phyloP scores from a whole-genome alignment of 306 rosid genomes.

The Vigna trinervia region DNA sequence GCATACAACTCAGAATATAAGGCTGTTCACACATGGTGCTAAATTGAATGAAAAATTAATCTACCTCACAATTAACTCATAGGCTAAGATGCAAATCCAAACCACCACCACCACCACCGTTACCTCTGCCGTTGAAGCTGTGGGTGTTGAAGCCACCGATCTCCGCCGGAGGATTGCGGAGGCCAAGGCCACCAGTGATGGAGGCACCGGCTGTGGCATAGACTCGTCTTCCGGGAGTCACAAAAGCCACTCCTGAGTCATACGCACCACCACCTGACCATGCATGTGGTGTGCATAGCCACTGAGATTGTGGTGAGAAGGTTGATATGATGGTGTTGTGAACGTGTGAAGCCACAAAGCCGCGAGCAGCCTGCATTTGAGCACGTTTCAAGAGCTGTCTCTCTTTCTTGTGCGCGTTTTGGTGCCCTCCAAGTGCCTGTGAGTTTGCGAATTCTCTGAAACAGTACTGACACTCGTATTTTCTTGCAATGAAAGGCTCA shows the following conservation, averaged over 20 bases:
- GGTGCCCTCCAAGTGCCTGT: constrained; percentile 73
- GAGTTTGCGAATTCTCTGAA: constrained; percentile 60
- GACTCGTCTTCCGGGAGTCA: constrained; percentile 28
- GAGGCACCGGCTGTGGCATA: background rate
- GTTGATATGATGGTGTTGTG: constrained; percentile 40
- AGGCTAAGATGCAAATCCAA: constrained; percentile 61
- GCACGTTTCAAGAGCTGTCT: constrained; percentile 59
- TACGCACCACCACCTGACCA: background rate
- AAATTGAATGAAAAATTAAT: constrained; percentile 3
- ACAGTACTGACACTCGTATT: constrained; percentile 65
- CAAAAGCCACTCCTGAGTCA: background rate
- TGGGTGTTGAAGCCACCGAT: constrained; percentile 23
- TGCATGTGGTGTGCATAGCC: constrained; percentile 23
- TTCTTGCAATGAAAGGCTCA: constrained; percentile 16
- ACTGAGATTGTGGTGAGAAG: constrained; percentile 13
- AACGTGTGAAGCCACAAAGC: constrained; percentile 42
- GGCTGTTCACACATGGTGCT: background rate
- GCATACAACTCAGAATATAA: background rate
- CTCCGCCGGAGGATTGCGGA: background rate
- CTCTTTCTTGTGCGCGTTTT: constrained; percentile 65
- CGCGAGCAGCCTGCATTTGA: constrained; percentile 58
- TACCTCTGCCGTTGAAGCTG: background rate
- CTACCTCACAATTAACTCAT: background rate
- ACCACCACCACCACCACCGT: constrained; percentile 25
- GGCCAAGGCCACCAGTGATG: constrained; percentile 10